phyloP scores from a whole-genome alignment of 176 grass and related monocot genomes.

The Poa annua region DNA sequence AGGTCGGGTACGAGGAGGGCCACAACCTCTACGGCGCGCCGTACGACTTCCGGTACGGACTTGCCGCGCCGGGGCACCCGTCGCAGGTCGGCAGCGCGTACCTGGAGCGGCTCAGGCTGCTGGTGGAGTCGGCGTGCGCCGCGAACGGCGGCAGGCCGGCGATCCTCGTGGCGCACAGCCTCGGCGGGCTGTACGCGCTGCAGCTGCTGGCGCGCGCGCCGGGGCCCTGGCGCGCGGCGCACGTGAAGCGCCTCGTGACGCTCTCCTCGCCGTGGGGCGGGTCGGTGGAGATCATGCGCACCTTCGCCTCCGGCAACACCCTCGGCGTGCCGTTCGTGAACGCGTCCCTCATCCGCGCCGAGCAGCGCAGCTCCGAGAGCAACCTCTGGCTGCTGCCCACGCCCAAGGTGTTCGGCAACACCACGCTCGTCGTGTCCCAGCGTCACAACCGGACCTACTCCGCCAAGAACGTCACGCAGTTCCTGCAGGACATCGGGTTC shows the following conservation, averaged over 20 bases:
- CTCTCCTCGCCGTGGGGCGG: slow-evolving; percentile 79
- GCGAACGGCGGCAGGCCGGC: slow-evolving; percentile 54
- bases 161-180: slow-evolving; percentile 81
- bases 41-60: slow-evolving; percentile 87
- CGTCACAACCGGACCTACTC: slow-evolving; percentile 58
- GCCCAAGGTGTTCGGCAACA: slow-evolving; percentile 54
- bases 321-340: slow-evolving; percentile 70
- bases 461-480: slow-evolving; percentile 62
- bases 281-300: slow-evolving; percentile 69
- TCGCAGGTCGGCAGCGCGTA: slow-evolving; percentile 58
- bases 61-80: slow-evolving; percentile 65
- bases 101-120: slow-evolving; percentile 59
- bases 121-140: slow-evolving; percentile 58
- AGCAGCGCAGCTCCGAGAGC: slow-evolving; percentile 76
- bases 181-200: slow-evolving; percentile 73
- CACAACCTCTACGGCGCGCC: slow-evolving; percentile 75
- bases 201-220: slow-evolving; percentile 66
- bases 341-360: slow-evolving; percentile 56
- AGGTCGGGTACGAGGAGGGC: slow-evolving; percentile 71
- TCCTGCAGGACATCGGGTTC: slow-evolving; percentile 85
- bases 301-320: slow-evolving; percentile 70
- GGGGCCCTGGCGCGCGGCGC: slow-evolving; percentile 46
- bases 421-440: slow-evolving; percentile 56
- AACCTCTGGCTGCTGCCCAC: slow-evolving; percentile 88
- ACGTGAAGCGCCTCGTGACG: slow-evolving; percentile 65